Base-by-base conservation (phyloP, 1,284 basidiomycete genomes). In the Coriolopsis trogii region DNA sequence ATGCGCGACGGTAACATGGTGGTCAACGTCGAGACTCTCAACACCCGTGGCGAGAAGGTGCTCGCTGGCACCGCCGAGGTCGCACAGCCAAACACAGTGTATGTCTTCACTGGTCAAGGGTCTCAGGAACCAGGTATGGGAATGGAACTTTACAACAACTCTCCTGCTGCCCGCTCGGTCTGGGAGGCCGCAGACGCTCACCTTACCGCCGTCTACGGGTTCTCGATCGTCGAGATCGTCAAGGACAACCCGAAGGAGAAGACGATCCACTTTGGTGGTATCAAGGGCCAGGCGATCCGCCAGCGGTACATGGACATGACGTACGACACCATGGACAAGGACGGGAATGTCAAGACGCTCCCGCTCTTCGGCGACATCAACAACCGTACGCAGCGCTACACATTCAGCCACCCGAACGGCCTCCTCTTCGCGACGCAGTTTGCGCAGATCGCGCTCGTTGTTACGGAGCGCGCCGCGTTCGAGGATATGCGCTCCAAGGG, bases 221-320 rank as follows among this genome's bases (percentile, higher is more conserved):
- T 99, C 80, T 97, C 94, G 2, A 98, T 99, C 70, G 80, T 98
- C 67, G 95, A 99, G 68, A 98, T 99, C 65, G 95, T 98, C 72
- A 95, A 95, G 75, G 91, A 95, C 70, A 97, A 97, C 70, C 94
- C 95, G 33, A 96, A 95, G 79, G 87, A 92, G 71, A 94, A 98
- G 80, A 98, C 95, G 0, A 90, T 99, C 62, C 96, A 99, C 74
- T 99, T 99, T 63, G 97, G 97, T 79, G 96, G 96, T 72, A 91
- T 98, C 74, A 98, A 97, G 73, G 96, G 96, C 38, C 95, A 98
- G 70, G 94, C 89, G 5, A 98, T 98, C 62, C 92, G 96, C 44
- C 91, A 96, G 68, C 89, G 97, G 34, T 99, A 98, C 78, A 98
- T 98, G 94, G 93, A 95, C 64, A 97, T 99, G 90, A 90, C 91